Conservation (phyloP, 179 eudicot species). For the Vitellaria paradoxa region DNA sequence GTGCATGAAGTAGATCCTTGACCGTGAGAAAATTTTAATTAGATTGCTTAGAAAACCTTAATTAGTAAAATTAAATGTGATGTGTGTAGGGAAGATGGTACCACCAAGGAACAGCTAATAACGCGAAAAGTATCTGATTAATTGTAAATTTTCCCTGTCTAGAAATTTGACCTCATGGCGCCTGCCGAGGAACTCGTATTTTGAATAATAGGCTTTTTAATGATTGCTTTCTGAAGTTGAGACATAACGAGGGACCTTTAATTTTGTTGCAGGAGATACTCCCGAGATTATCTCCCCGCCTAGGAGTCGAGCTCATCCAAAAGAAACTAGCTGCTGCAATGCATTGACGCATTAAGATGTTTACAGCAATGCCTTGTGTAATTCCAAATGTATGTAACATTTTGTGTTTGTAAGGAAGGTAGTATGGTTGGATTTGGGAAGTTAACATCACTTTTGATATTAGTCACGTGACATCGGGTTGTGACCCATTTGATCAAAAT, state of each 20-base stretch:
- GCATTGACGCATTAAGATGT: slow-evolving; percentile 36
- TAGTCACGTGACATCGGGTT: too few species aligned
- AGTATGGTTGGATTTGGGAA: too few species aligned
- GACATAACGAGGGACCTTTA: not conserved
- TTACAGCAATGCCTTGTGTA: slow-evolving; percentile 7
- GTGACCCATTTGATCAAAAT: too few species aligned
- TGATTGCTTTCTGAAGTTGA: not conserved
- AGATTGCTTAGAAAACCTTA: not conserved
- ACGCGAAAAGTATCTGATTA: not conserved
- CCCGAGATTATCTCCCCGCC: slow-evolving; percentile 84
- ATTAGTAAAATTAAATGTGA: not conserved
- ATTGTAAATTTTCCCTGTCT: not conserved
- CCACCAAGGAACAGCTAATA: not conserved
- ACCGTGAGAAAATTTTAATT: not conserved
- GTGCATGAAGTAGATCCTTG: not conserved
- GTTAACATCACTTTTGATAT: too few species aligned
- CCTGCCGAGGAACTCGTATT: not conserved
- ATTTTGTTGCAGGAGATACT: slow-evolving; percentile 58
- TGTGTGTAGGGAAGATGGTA: not conserved
- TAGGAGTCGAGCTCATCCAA: slow-evolving; percentile 65
- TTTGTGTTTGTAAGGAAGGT: not conserved
- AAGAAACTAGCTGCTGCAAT: slow-evolving; percentile 74
- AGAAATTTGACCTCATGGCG: not conserved
- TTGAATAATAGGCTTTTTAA: not conserved
- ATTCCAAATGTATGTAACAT: not conserved